These are phyloP conservation scores for Pseudognaphalium luteoalbum DNA, from an alignment of 129 eudicot species.

Conservation along the genomic window DNA sequence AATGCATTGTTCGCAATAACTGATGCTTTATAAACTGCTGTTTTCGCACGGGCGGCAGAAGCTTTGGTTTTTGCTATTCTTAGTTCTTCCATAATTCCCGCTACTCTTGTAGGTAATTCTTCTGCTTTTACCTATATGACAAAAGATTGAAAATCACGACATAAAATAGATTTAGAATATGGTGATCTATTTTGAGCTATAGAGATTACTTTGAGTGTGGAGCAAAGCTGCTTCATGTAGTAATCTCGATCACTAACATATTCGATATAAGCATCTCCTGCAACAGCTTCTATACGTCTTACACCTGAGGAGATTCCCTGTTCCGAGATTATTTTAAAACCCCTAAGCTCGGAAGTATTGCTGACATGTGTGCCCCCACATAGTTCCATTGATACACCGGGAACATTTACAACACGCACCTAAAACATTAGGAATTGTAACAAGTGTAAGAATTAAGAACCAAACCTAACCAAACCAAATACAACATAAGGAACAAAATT, in stretches of 20 bases:
- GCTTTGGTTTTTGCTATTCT: constrained; percentile 70
- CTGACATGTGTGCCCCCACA: constrained; percentile 98
- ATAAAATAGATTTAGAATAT: constrained; percentile 2
- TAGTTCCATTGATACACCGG: constrained; percentile 97
- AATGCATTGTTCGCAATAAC: constrained; percentile 51
- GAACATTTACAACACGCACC: constrained; percentile 99
- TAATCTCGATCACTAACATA: constrained; percentile 77
- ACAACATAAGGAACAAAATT: background rate
- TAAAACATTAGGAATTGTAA: constrained; percentile 25
- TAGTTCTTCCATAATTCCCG: constrained; percentile 70
- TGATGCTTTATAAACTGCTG: constrained; percentile 69
- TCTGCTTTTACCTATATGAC: constrained; percentile 82
- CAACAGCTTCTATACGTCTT: constrained; percentile 98
- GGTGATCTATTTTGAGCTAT: background rate
- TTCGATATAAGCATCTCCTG: constrained; percentile 96
- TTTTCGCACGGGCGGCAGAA: constrained; percentile 73
- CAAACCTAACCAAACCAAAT: background rate
- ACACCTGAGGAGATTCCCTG: constrained; percentile 94
- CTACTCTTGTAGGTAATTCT: constrained; percentile 79
- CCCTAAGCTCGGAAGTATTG: constrained; percentile 89
- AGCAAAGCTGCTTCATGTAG: constrained; percentile 92
- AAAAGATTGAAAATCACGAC: background rate
- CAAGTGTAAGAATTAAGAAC: background rate
- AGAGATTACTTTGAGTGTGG: constrained; percentile 78
- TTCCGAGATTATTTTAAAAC: constrained; percentile 88